These are phyloP conservation scores for Globisporangium cederbergense DNA, from an alignment of 352 stramenopile genomes.

Conservation along the genomic window DNA sequence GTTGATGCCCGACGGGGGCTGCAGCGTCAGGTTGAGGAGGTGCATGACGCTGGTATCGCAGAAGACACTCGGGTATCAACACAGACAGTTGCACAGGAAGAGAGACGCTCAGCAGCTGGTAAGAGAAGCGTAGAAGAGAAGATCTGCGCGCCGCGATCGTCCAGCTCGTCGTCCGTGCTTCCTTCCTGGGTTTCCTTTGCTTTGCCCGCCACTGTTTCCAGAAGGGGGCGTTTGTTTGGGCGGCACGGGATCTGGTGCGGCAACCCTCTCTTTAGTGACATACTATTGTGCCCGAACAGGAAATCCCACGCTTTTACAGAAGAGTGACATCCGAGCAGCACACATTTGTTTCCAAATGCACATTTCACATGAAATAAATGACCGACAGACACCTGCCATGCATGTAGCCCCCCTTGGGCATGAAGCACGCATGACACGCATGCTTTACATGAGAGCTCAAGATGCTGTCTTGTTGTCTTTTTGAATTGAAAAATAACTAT, in stretches of 20 bases:
- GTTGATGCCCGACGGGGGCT: constrained; percentile 78
- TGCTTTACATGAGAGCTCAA: background rate
- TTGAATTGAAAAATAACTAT: background rate
- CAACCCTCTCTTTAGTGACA: background rate
- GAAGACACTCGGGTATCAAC: background rate
- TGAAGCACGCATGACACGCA: background rate
- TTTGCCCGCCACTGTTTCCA: constrained; percentile 8
- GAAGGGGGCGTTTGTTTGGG: constrained; percentile 1
- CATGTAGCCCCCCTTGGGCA: background rate
- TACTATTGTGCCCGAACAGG: background rate
- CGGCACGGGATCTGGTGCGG: no score
- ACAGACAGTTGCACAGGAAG: background rate
- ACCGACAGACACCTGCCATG: background rate
- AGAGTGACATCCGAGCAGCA: background rate
- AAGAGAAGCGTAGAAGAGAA: background rate
- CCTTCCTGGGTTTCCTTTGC: constrained; percentile 7
- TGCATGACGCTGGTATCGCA: constrained; percentile 45
- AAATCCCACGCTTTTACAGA: background rate
- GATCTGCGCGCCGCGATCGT: constrained; percentile 2
- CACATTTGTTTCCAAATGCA: background rate
- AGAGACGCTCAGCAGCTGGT: background rate
- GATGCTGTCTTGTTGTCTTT: background rate
- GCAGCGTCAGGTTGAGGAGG: constrained; percentile 87
- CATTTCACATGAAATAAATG: background rate
- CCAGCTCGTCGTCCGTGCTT: background rate